A percentile compares a stretch with the other conserved stretches of the same genome.
Evolutionary conservation across 345 rosid genomes (phyloP).

Genomic region (Gossypium australe): DNA sequence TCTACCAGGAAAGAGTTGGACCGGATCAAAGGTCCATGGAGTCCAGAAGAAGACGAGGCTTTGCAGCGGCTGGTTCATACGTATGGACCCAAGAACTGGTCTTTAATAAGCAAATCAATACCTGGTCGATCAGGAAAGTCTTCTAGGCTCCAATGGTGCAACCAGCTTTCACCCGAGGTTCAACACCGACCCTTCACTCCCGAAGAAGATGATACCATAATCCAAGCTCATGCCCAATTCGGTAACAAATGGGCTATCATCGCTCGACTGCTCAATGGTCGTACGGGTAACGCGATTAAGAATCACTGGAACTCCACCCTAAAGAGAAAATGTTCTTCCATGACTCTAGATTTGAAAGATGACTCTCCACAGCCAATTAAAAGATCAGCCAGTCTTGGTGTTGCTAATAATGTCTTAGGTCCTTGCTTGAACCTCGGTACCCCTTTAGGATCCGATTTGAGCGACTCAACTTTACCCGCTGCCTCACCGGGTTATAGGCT

Average conservation of each 20-base stretch:
- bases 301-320: constrained; percentile 85
- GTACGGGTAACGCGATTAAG: constrained; percentile 74
- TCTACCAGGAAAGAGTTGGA: constrained; percentile 45
- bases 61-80: constrained; percentile 51
- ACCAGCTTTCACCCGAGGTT: constrained; percentile 79
- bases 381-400: constrained; percentile 58
- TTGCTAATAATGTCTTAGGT: constrained; percentile 38
- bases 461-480: constrained; percentile 51
- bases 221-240: constrained; percentile 60
- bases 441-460: constrained; percentile 64
- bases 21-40: constrained; percentile 88
- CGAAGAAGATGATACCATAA: constrained; percentile 59
- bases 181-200: constrained; percentile 68
- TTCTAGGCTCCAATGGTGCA: constrained; percentile 77
- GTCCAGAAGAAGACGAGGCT: constrained; percentile 74
- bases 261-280: constrained; percentile 69
- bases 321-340: constrained; percentile 57
- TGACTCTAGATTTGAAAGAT: constrained; percentile 25
- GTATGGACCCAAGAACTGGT: constrained; percentile 76
- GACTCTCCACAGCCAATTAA: constrained; percentile 46
- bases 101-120: constrained; percentile 70
- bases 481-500: constrained; percentile 43
- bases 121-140: constrained; percentile 85
- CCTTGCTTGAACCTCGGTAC: constrained; percentile 50
- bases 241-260: constrained; percentile 89